Conservation (phyloP, 1,139 yeast genomes). For the Candida tunisiensis region DNA sequence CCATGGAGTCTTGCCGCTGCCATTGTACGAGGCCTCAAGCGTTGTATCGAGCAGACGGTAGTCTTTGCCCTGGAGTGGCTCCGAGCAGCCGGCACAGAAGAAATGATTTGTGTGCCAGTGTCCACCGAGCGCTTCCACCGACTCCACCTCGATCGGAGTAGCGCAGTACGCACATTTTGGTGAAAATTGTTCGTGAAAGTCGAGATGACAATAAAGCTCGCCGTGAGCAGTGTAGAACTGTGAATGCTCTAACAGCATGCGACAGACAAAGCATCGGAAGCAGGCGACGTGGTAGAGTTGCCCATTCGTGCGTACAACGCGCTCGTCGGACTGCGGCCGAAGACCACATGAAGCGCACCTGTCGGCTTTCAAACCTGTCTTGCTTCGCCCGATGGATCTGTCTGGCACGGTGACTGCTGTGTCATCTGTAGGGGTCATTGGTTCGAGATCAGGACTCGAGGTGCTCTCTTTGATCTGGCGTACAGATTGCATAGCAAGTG, state of each 20-base stretch:
- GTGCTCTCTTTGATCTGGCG: too few species aligned
- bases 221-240: constrained; percentile 12
- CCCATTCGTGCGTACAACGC: constrained; percentile 11
- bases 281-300: constrained; percentile 15
- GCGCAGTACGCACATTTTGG: constrained; percentile 16
- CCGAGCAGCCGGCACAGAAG: constrained; percentile 18
- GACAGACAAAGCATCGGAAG: constrained; percentile 16
- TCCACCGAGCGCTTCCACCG: constrained; percentile 15
- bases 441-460: too few species aligned
- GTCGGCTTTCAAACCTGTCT: constrained; percentile 3
- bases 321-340: constrained; percentile 7
- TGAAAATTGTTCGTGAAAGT: constrained; percentile 18
- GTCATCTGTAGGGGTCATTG: too few species aligned
- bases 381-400: background rate
- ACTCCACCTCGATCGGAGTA: constrained; percentile 17
- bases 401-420: background rate
- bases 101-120: constrained; percentile 20
- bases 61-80: constrained; percentile 9
- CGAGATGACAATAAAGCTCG: constrained; percentile 17
- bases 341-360: constrained; percentile 3
- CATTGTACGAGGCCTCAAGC: constrained; percentile 4
- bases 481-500: too few species aligned
- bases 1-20: constrained; percentile 12
- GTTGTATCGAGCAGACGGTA: constrained; percentile 5
- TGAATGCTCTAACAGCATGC: constrained; percentile 14